These are phyloP conservation scores for Papilionanthe hybrid DNA, from an alignment of 116 monocot species.

Conservation along the genomic window DNA sequence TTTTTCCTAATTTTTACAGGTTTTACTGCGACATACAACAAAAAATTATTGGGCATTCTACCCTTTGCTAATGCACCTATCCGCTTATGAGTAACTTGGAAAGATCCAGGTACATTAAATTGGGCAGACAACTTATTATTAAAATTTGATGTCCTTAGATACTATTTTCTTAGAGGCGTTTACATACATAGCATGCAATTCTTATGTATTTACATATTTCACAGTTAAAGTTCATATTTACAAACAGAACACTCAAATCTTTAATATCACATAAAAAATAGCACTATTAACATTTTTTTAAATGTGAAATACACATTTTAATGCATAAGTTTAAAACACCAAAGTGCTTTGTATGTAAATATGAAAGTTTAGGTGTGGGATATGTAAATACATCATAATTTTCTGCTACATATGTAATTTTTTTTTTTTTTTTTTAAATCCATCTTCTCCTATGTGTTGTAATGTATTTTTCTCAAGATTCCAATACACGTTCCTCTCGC, in stretches of 20 bases:
- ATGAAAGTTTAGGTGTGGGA: too few species aligned
- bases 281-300: too few species aligned
- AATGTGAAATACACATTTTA: too few species aligned
- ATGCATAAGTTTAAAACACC: too few species aligned
- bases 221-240: too few species aligned
- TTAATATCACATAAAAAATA: too few species aligned
- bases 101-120: constrained; percentile 4
- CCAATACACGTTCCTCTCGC: background rate
- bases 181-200: too few species aligned
- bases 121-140: background rate
- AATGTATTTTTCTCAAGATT: background rate
- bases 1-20: background rate
- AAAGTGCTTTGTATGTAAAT: too few species aligned
- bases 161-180: background rate
- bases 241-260: too few species aligned
- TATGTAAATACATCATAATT: too few species aligned
- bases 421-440: background rate
- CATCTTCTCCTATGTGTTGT: background rate
- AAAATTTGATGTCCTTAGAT: background rate
- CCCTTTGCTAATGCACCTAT: background rate
- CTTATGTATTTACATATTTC: too few species aligned
- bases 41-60: background rate
- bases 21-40: background rate
- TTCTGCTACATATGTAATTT: too few species aligned
- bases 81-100: background rate